phyloP scores from a whole-genome alignment of 495 filamentous ascomycete genomes.

The Trichoderma gamsii region DNA sequence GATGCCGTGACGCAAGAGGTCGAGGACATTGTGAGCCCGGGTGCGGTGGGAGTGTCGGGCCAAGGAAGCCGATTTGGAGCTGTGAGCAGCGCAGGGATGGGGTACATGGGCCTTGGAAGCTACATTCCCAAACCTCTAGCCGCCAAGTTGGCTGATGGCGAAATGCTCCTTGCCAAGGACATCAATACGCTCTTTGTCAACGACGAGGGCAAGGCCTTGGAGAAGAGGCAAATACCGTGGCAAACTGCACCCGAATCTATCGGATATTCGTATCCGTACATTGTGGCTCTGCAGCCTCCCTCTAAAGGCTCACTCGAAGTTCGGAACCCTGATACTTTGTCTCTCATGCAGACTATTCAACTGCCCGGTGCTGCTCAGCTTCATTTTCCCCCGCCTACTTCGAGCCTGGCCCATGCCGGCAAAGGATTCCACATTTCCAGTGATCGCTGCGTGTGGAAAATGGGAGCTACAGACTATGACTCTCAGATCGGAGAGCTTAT shows the following conservation, averaged over 20 bases:
- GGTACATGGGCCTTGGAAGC: slow-evolving; percentile 89
- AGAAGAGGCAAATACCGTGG: slow-evolving; percentile 89
- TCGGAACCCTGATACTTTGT: slow-evolving; percentile 85
- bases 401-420: slow-evolving; percentile 85
- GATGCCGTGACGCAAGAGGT: slow-evolving; percentile 67
- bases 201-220: slow-evolving; percentile 69
- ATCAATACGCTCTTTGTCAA: slow-evolving; percentile 93
- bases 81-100: slow-evolving; percentile 66
- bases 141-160: slow-evolving; percentile 70
- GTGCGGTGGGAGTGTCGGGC: slow-evolving; percentile 60
- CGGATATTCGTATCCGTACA: slow-evolving; percentile 93
- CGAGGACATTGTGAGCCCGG: slow-evolving; percentile 73
- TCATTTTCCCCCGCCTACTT: slow-evolving; percentile 90
- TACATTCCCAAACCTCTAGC: slow-evolving; percentile 86
- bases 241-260: slow-evolving; percentile 78
- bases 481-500: slow-evolving; percentile 83
- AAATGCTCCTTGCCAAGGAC: slow-evolving; percentile 88
- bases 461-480: slow-evolving; percentile 90
- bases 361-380: slow-evolving; percentile 73
- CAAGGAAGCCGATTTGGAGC: slow-evolving; percentile 58
- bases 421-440: slow-evolving; percentile 90
- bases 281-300: slow-evolving; percentile 77
- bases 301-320: slow-evolving; percentile 85
- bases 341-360: slow-evolving; percentile 74
- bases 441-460: slow-evolving; percentile 87